Evolutionary conservation across 192 early-diverging fungal species (phyloP), one percentile per base, ranked within the genome.

Genomic region (Mortierella hygrophila): DNA sequence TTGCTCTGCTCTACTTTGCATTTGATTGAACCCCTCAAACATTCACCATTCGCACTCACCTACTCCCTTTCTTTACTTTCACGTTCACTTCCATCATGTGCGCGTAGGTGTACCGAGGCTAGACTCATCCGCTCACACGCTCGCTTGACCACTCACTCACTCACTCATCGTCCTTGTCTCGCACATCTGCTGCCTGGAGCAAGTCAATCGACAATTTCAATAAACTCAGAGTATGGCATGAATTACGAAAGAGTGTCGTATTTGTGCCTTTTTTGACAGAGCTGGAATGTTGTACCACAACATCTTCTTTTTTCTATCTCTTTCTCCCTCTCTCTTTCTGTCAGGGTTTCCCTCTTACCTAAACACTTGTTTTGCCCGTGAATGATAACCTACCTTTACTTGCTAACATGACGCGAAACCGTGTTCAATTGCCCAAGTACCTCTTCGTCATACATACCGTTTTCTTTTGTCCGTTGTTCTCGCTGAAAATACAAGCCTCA

Each of bases 361-460:
- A 65, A 65, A 65, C 60, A 32, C 29, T 65, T 15, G 2, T 65
- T 15, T 29, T 65, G 29, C 60, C 29, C 29, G 29, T 65, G 10
- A 11, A 65, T 26, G n/a, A 26, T 11, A 32, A 15, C 60, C 26
- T n/a, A 55, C 7, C 1, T 26, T 32, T 65, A 0, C 60, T 32
- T 57, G n/a, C 60, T 63, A 65, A 65, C 29, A 65, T 65, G 60
- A 65, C 60, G 60, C 60, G 60, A 65, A 65, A 65, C 60, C 60
- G 29, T 65, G 60, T 65, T 29, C 60, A 65, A 65, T 35, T 65
- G 29, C 11, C 11, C 7, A 60, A 15, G 29, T 65, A 35, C 60
- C 23, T 32, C 26, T 13, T 60, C 29, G 9, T 15, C 29, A 6
- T 15, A 15, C 16, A 32, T 29, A 65, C 23, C 26, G 60, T 35